Evolutionary conservation across 2,329 filamentous ascomycete species (phyloP), one percentile per base, ranked within the genome.

Genomic region (Sporothrix phasma): DNA sequence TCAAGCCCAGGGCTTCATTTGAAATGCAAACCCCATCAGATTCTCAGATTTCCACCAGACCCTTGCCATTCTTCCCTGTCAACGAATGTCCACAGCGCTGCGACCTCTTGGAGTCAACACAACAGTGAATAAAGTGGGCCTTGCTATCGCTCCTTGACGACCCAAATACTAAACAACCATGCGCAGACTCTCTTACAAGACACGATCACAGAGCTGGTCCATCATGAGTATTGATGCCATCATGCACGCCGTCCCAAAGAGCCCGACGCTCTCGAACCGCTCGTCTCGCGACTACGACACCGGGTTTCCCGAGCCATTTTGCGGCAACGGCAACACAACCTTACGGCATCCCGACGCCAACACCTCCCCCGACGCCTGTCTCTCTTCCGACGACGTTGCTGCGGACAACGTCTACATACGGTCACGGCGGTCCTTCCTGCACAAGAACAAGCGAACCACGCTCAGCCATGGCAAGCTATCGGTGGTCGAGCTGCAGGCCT

Each of bases 281-380:
- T 45, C 64, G 4, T 61, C 46, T 10, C 65, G 66, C 15, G 39
- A 47, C 61, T 62, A 67, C 19, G 76, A 81, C 69, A 82, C 80
- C 15, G 80, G 80, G 53, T 83, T 83, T 64, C 80, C 80, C 1
- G 80, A 82, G 65, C 75, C 79, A 0, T 80, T 82, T 51, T 77
- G 77, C 63, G 76, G 74, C 62, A 71, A 80, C 26, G 63, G 80
- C 66, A 87, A 85, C 69, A 88, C 85, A 15, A 85, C 84, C 2
- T 76, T 84, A 17, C 82, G 81, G 22, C 84, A 87, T 66, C 85
- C 85, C 24, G 83, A 85, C 19, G 85, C 85, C 65, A 79, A 85
- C 68, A 77, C 82, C 6, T 81, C 79, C 15, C 79, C 80, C 58
- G 78, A 83, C 66, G 84, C 84, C 51, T 79, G 76, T 69, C 83